Percentiles rank a stretch among this genome's conserved stretches.
Evolutionary conservation across 2,329 filamentous ascomycete genomes (phyloP).

Genomic region (Phoma sp.): DNA sequence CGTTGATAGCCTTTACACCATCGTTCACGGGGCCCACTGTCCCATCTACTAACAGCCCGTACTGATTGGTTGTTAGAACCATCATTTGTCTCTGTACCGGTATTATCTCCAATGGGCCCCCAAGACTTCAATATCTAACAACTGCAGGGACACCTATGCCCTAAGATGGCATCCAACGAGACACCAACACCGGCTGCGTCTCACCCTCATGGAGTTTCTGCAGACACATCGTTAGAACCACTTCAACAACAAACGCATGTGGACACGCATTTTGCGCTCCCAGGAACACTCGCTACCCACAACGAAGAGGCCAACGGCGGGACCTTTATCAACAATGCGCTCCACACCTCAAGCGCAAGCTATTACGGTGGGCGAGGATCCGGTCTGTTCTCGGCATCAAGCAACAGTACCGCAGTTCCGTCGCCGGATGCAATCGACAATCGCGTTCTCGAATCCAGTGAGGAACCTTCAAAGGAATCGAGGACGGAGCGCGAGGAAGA

Average conservation of each 20-base stretch:
- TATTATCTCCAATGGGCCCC: background rate
- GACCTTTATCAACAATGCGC: slow-evolving; percentile 29
- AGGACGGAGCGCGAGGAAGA: slow-evolving; percentile 19
- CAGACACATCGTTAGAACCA: slow-evolving; percentile 42
- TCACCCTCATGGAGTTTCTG: slow-evolving; percentile 45
- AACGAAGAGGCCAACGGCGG: slow-evolving; percentile 1
- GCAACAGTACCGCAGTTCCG: slow-evolving; percentile 20
- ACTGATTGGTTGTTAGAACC: background rate
- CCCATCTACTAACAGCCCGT: background rate
- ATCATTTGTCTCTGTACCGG: background rate
- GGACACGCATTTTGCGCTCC: slow-evolving; percentile 19
- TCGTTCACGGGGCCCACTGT: background rate
- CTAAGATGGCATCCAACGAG: slow-evolving; percentile 37
- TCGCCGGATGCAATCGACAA: slow-evolving; percentile 5
- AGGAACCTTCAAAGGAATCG: background rate
- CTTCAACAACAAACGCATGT: slow-evolving; percentile 33
- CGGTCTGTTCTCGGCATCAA: slow-evolving; percentile 19
- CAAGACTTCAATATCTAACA: background rate
- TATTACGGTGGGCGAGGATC: slow-evolving; percentile 19
- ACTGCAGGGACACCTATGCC: slow-evolving; percentile 4
- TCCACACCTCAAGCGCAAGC: slow-evolving; percentile 25
- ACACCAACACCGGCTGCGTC: slow-evolving; percentile 40
- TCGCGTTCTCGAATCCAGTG: background rate
- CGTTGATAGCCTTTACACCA: background rate
- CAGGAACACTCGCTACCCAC: slow-evolving; percentile 5